A percentile compares a stretch with the other conserved stretches of the same genome.
phyloP scores from a whole-genome alignment of 1,284 basidiomycete genomes.

The Rhodotorula glutinis region DNA sequence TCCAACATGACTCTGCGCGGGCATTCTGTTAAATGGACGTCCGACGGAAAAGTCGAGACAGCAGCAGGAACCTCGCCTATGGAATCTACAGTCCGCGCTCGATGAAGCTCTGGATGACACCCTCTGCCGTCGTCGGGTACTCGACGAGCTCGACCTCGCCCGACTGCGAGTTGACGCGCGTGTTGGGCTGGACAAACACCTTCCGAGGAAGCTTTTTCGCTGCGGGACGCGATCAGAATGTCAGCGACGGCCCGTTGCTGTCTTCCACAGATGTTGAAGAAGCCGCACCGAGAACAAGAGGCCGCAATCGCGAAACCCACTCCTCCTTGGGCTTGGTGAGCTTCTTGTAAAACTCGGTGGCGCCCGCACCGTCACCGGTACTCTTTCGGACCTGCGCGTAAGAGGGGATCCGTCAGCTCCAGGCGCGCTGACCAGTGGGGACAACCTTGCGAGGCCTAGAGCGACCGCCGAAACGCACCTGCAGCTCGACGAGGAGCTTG shows the following conservation, averaged over 20 bases:
- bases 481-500: conserved; percentile 68
- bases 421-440: too few relatives aligned
- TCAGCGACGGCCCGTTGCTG: neutral
- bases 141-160: conserved; percentile 63
- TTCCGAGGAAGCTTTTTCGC: conserved; percentile 75
- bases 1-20: too few relatives aligned
- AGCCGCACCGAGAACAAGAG: conserved; percentile 60
- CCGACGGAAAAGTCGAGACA: too few relatives aligned
- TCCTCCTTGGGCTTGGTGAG: conserved; percentile 66
- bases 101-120: conserved; percentile 73
- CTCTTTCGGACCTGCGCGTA: conserved; percentile 54
- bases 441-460: too few relatives aligned
- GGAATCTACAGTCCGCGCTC: conserved; percentile 57
- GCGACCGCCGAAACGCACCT: conserved; percentile 56
- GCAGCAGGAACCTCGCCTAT: neutral
- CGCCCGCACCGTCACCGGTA: conserved; percentile 72
- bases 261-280: neutral
- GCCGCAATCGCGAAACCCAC: conserved; percentile 71
- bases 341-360: conserved; percentile 65
- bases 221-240: neutral
- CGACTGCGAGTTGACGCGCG: conserved; percentile 56
- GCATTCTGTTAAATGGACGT: too few relatives aligned
- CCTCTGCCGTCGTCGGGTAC: conserved; percentile 66
- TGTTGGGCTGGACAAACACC: conserved; percentile 73
- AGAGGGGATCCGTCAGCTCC: neutral